Conservation (phyloP, 1,284 basidiomycete species). For the Cryptococcus jaspeensis region DNA sequence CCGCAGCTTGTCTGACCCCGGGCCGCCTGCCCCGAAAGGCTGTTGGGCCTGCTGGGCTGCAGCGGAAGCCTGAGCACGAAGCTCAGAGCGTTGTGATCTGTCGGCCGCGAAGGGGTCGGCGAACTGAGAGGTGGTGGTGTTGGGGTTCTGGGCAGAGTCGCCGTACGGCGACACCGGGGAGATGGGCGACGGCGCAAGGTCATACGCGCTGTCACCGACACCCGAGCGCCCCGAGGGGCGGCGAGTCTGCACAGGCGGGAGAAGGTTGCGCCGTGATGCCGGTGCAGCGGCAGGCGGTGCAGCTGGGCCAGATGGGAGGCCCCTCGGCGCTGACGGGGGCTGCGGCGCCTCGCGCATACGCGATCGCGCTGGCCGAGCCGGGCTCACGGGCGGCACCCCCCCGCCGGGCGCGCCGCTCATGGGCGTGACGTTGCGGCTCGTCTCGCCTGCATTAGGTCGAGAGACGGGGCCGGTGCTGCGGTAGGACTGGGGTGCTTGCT, state of each 20-base stretch:
- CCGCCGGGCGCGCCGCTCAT: not conserved
- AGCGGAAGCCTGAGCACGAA: constrained; percentile 34
- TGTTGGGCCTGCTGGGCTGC: constrained; percentile 23
- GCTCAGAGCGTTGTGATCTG: constrained; percentile 31
- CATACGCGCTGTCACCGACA: constrained; percentile 5
- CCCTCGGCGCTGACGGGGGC: constrained; percentile 6
- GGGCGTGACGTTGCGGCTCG: constrained; percentile 10
- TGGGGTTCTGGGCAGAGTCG: not conserved
- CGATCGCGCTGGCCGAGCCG: constrained; percentile 32
- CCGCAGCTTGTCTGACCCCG: constrained; percentile 28
- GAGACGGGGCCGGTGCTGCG: not conserved
- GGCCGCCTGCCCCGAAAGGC: constrained; percentile 14
- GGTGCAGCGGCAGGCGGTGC: not conserved
- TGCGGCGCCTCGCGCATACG: constrained; percentile 27
- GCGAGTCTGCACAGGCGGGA: constrained; percentile 23
- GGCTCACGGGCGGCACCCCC: constrained; percentile 20
- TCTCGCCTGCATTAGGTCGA: not conserved
- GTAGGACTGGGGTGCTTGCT: constrained; percentile 3
- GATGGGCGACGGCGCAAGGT: constrained; percentile 31
- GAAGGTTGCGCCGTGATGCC: constrained; percentile 11
- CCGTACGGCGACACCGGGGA: constrained; percentile 21
- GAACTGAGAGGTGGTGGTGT: constrained; percentile 14
- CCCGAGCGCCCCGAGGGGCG: constrained; percentile 10
- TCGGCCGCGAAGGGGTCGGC: constrained; percentile 44
- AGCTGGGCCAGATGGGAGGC: constrained; percentile 1